Evolutionary conservation across 495 filamentous ascomycete species (phyloP).

Genomic region (Aspergillus bertholletiae): DNA sequence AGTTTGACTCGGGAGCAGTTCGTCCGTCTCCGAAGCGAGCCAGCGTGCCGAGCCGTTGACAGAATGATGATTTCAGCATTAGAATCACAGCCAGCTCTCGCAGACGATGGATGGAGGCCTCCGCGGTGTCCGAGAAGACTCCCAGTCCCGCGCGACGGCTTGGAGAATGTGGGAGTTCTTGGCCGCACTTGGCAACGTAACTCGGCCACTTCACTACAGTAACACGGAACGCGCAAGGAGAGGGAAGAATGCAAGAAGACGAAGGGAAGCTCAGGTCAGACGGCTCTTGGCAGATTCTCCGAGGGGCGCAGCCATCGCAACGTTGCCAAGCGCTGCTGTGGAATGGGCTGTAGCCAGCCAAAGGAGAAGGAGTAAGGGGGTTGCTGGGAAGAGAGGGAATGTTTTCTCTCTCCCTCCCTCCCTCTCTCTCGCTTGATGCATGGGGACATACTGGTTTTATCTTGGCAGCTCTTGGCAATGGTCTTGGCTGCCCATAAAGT

Average conservation of each 20-base stretch:
- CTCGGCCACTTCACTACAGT: neutral
- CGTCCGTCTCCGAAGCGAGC: too few species aligned
- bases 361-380: slow-evolving; percentile 8
- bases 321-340: slow-evolving; percentile 27
- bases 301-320: slow-evolving; percentile 4
- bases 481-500: slow-evolving; percentile 15
- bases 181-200: neutral
- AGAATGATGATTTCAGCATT: too few species aligned
- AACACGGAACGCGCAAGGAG: neutral
- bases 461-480: slow-evolving; percentile 21
- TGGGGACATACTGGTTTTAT: slow-evolving; percentile 6
- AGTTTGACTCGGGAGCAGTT: too few species aligned
- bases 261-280: neutral
- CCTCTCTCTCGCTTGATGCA: slow-evolving; percentile 1
- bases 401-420: too few species aligned
- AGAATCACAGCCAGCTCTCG: neutral
- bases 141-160: neutral
- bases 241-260: neutral
- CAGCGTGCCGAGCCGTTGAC: too few species aligned
- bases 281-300: neutral
- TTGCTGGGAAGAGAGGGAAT: neutral
- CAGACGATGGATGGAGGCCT: neutral
- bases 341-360: slow-evolving; percentile 11
- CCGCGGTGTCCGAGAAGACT: neutral
- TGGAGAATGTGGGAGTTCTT: neutral